A percentile compares a stretch with the other conserved stretches of the same genome.
Evolutionary conservation across 192 early-diverging fungal species (phyloP).

Genomic region (Geranomyces variabilis): DNA sequence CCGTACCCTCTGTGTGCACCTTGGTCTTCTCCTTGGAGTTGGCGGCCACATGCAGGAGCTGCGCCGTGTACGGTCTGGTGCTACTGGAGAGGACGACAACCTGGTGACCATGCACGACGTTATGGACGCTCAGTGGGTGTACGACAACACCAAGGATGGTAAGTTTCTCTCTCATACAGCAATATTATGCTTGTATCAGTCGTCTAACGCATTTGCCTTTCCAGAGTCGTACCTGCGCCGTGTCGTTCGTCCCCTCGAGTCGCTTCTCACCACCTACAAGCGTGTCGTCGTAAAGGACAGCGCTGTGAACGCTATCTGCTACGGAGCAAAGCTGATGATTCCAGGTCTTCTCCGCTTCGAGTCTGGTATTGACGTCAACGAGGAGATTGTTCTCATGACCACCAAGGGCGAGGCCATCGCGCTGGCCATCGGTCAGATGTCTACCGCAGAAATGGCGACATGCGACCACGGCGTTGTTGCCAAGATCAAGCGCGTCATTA

Average conservation of each 20-base stretch:
- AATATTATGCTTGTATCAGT: too few species aligned
- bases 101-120: slow-evolving; percentile 99
- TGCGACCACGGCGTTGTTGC: slow-evolving; percentile 97
- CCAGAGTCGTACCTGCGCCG: slow-evolving; percentile 91
- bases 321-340: slow-evolving; percentile 99
- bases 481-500: slow-evolving; percentile 99
- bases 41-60: slow-evolving; percentile 99
- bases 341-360: slow-evolving; percentile 96
- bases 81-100: slow-evolving; percentile 87
- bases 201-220: neutral
- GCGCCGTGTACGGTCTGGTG: slow-evolving; percentile 92
- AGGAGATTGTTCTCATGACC: slow-evolving; percentile 98
- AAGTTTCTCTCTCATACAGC: neutral
- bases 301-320: slow-evolving; percentile 98
- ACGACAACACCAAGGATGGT: slow-evolving; percentile 94
- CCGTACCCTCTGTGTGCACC: slow-evolving; percentile 98
- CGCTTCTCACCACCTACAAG: slow-evolving; percentile 93
- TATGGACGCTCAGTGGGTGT: slow-evolving; percentile 97
- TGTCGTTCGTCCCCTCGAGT: slow-evolving; percentile 91
- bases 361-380: slow-evolving; percentile 91
- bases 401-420: slow-evolving; percentile 99
- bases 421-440: slow-evolving; percentile 96
- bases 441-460: slow-evolving; percentile 94
- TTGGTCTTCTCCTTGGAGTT: slow-evolving; percentile 91
- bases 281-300: slow-evolving; percentile 98